Conservation (phyloP, 1,139 yeast genomes). For the Debaryomycetaceae sp. region DNA sequence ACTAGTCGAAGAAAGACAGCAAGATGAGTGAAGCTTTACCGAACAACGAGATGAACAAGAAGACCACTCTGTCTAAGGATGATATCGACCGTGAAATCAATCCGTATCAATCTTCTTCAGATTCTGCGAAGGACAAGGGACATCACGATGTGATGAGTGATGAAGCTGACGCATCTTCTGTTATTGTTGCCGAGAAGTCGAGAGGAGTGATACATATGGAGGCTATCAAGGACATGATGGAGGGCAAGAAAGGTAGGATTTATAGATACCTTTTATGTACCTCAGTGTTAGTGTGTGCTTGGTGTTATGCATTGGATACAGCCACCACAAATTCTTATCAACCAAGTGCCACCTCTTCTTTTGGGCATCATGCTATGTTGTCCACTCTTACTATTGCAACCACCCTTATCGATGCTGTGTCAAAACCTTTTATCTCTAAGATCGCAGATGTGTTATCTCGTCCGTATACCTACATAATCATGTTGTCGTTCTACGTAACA, state of each 20-base stretch:
- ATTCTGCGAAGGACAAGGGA: too few species aligned
- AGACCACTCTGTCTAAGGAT: too few species aligned
- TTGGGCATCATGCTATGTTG: conserved; percentile 27
- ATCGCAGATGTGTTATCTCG: conserved; percentile 27
- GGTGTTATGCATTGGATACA: conserved; percentile 32
- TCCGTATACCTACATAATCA: conserved; percentile 19
- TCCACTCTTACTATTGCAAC: conserved; percentile 30
- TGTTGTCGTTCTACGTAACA: conserved; percentile 16
- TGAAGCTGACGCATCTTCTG: too few species aligned
- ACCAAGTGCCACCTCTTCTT: conserved; percentile 22
- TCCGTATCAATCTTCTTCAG: too few species aligned
- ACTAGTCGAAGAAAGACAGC: too few species aligned
- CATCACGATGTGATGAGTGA: too few species aligned
- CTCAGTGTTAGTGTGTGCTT: conserved; percentile 29
- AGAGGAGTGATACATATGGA: conserved; percentile 9
- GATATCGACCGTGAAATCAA: too few species aligned
- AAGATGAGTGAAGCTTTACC: too few species aligned
- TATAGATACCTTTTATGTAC: conserved; percentile 6
- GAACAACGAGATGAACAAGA: too few species aligned
- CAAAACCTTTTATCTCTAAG: conserved; percentile 26
- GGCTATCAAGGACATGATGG: conserved; percentile 7
- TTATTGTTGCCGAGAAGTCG: conserved; percentile 3
- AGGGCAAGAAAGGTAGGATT: conserved; percentile 17
- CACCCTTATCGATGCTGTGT: conserved; percentile 22
- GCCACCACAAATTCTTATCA: conserved; percentile 31